A percentile compares a stretch with the other conserved stretches of the same genome.
phyloP scores from a whole-genome alignment of 2,329 filamentous ascomycete genomes.

The Scedosporium apiospermum region DNA sequence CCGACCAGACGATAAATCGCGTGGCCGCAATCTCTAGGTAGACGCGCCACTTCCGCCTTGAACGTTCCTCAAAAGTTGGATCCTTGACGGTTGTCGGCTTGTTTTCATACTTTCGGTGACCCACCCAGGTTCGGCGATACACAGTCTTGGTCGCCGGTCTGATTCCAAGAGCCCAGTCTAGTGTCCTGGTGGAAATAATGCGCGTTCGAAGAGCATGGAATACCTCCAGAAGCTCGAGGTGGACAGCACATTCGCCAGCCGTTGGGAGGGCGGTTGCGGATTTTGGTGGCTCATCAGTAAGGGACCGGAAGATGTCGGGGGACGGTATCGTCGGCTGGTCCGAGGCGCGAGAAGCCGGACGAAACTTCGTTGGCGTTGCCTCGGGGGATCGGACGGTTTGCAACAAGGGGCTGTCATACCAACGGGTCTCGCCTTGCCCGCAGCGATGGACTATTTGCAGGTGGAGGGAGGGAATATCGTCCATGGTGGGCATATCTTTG shows the following conservation, averaged over 20 bases:
- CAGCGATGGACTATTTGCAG: not conserved
- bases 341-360: not conserved
- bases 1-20: constrained; percentile 17
- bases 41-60: not conserved
- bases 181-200: constrained; percentile 12
- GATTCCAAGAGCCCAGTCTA: constrained; percentile 13
- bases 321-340: not conserved
- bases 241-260: constrained; percentile 35
- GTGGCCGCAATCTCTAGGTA: constrained; percentile 17
- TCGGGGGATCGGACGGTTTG: not conserved
- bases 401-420: not conserved
- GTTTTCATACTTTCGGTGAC: not conserved
- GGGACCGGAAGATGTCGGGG: not conserved
- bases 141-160: constrained; percentile 11
- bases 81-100: not conserved
- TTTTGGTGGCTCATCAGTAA: not conserved
- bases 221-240: constrained; percentile 51
- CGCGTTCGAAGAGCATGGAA: constrained; percentile 40
- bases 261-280: constrained; percentile 10
- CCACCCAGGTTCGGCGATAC: not conserved
- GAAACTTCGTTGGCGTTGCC: not conserved
- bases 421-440: not conserved
- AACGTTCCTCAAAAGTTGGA: not conserved
- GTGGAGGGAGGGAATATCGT: not conserved
- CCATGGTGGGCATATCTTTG: not conserved